These are phyloP conservation scores for Cicer bijugum DNA, from an alignment of 306 rosid genomes.

Conservation along the genomic window DNA sequence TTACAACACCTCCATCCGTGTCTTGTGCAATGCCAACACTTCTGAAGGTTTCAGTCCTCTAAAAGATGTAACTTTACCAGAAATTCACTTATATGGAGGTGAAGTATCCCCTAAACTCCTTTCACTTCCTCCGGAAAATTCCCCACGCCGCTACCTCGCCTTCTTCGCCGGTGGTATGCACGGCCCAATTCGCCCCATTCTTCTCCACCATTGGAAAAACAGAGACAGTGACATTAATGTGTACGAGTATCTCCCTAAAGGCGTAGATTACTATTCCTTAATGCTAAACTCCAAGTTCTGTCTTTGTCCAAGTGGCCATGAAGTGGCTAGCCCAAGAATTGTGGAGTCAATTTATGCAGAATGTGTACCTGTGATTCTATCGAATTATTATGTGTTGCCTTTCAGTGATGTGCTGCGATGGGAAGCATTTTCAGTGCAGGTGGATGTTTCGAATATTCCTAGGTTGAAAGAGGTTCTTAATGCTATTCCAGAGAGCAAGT, in stretches of 20 bases:
- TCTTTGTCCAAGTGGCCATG: constrained; percentile 84
- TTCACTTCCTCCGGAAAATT: constrained; percentile 48
- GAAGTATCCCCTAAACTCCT: constrained; percentile 59
- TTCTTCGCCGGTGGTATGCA: constrained; percentile 90
- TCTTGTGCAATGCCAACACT: constrained; percentile 86
- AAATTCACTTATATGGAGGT: constrained; percentile 73
- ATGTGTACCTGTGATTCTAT: constrained; percentile 73
- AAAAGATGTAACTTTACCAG: constrained; percentile 81
- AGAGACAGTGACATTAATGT: constrained; percentile 54
- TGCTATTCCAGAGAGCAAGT: constrained; percentile 56
- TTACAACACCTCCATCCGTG: constrained; percentile 73
- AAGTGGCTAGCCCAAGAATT: constrained; percentile 88
- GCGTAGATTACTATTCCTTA: constrained; percentile 61
- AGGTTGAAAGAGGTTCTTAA: constrained; percentile 63
- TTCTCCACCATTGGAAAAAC: constrained; percentile 68
- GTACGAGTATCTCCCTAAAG: constrained; percentile 70
- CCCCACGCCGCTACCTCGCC: constrained; percentile 59
- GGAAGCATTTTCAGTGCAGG: constrained; percentile 69
- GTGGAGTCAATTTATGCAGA: constrained; percentile 83
- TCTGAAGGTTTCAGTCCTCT: constrained; percentile 88
- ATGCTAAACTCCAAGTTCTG: constrained; percentile 81
- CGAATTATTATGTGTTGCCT: constrained; percentile 55
- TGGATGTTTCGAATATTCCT: constrained; percentile 68
- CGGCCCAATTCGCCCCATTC: constrained; percentile 71
- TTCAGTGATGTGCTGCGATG: constrained; percentile 74